phyloP scores from a whole-genome alignment of 257 asterid genomes.

The Nicotiana sylvestris region DNA sequence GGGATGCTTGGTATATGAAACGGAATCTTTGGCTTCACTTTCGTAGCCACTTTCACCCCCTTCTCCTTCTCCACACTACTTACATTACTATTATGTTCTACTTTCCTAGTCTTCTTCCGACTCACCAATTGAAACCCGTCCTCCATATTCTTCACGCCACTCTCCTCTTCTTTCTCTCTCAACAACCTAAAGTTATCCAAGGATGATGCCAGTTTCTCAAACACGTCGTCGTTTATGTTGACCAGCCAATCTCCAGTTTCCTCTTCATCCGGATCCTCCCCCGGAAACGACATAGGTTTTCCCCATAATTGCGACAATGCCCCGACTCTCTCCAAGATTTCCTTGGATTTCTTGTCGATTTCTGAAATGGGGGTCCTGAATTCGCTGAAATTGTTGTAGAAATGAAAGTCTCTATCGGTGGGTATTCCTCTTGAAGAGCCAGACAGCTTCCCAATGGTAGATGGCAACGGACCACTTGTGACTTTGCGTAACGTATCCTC shows the following conservation, averaged over 20 bases:
- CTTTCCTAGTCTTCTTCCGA: slow-evolving; percentile 65
- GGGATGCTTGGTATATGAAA: slow-evolving; percentile 71
- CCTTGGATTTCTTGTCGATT: slow-evolving; percentile 48
- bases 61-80: slow-evolving; percentile 26
- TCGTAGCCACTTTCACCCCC: slow-evolving; percentile 61
- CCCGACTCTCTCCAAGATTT: slow-evolving; percentile 47
- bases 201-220: slow-evolving; percentile 65
- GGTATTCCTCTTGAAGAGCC: slow-evolving; percentile 83
- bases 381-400: slow-evolving; percentile 73
- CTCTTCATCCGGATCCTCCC: slow-evolving; percentile 51
- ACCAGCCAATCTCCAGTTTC: slow-evolving; percentile 59
- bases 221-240: slow-evolving; percentile 61
- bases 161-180: slow-evolving; percentile 60
- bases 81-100: slow-evolving; percentile 3
- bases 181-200: slow-evolving; percentile 56
- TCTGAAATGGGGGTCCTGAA: slow-evolving; percentile 54
- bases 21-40: slow-evolving; percentile 70
- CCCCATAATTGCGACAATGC: slow-evolving; percentile 48
- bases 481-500: slow-evolving; percentile 32
- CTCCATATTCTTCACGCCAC: slow-evolving; percentile 37
- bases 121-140: slow-evolving; percentile 65
- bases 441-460: slow-evolving; percentile 62
- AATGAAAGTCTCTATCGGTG: slow-evolving; percentile 66
- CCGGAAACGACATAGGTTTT: slow-evolving; percentile 48
- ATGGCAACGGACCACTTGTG: slow-evolving; percentile 46